Percentiles rank a stretch among this genome's conserved stretches.
Conservation (phyloP, 2,329 filamentous ascomycete species). For the Calonectria multiphialidica region DNA sequence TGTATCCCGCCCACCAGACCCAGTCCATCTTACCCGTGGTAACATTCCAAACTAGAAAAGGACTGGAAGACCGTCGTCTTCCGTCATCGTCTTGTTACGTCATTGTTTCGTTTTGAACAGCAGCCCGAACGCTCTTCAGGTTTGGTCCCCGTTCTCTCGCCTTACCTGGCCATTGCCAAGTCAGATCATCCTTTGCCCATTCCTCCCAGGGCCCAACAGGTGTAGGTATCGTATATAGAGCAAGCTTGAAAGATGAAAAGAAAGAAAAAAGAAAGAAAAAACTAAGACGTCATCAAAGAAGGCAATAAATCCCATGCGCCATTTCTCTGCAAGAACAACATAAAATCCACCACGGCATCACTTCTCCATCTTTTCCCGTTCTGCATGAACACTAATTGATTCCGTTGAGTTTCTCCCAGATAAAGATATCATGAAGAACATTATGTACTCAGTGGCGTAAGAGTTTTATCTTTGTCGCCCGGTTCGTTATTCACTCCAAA, state of each 20-base stretch:
- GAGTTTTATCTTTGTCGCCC: slow-evolving; percentile 41
- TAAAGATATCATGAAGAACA: slow-evolving; percentile 33
- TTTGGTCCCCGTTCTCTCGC: background rate
- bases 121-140: background rate
- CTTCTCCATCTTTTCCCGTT: background rate
- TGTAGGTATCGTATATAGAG: slow-evolving; percentile 30
- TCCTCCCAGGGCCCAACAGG: slow-evolving; percentile 15
- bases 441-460: slow-evolving; percentile 48
- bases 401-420: slow-evolving; percentile 8
- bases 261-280: background rate
- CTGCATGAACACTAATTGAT: slow-evolving; percentile 2
- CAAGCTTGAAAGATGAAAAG: slow-evolving; percentile 3
- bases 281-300: slow-evolving; percentile 11
- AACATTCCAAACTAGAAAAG: slow-evolving; percentile 33
- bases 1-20: slow-evolving; percentile 31
- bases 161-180: slow-evolving; percentile 1
- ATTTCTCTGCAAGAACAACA: background rate
- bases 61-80: slow-evolving; percentile 28
- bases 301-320: slow-evolving; percentile 14
- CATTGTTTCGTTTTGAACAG: slow-evolving; percentile 38
- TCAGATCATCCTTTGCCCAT: slow-evolving; percentile 6
- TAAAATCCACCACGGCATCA: background rate
- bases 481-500: slow-evolving; percentile 43
- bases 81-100: slow-evolving; percentile 39
- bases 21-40: slow-evolving; percentile 32